Evolutionary conservation across 1,139 yeast genomes (phyloP).

Genomic region (Blastobotrys proliferans): DNA sequence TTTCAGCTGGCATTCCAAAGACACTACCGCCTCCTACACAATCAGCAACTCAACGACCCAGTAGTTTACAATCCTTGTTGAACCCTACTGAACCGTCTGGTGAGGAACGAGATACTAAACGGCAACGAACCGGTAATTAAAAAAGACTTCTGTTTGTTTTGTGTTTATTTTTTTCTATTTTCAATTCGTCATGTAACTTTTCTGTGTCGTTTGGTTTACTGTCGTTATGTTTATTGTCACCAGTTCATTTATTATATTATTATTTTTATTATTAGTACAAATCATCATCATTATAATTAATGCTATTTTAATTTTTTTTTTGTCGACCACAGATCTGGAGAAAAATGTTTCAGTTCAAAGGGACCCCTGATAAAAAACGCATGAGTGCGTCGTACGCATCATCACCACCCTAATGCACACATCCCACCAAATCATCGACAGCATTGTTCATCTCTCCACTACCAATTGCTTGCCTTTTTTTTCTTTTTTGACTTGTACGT

Average conservation of each 20-base stretch:
- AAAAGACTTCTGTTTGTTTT: not conserved
- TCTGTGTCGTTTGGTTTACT: no score
- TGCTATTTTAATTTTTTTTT: conserved; percentile 1
- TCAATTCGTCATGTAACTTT: no score
- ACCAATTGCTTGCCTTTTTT: conserved; percentile 3
- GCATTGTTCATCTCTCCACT: not conserved
- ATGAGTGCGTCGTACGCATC: no score
- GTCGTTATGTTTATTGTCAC: no score
- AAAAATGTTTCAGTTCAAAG: not conserved
- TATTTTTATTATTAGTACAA: no score
- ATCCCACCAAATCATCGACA: no score
- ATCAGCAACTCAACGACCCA: conserved; percentile 1
- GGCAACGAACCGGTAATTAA: conserved; percentile 4
- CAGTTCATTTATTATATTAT: no score
- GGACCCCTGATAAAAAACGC: not conserved
- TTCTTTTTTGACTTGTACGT: conserved; percentile 22
- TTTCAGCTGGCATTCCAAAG: not conserved
- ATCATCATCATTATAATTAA: not conserved
- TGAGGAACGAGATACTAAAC: conserved; percentile 10
- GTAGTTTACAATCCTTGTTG: conserved; percentile 17
- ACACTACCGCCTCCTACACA: not conserved
- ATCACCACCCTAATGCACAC: no score
- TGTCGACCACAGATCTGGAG: not conserved
- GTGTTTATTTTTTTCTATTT: not conserved
- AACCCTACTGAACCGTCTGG: conserved; percentile 16